These are phyloP conservation scores for Camellia sinensis DNA, from an alignment of 148 eudicot species.

Conservation along the genomic window DNA sequence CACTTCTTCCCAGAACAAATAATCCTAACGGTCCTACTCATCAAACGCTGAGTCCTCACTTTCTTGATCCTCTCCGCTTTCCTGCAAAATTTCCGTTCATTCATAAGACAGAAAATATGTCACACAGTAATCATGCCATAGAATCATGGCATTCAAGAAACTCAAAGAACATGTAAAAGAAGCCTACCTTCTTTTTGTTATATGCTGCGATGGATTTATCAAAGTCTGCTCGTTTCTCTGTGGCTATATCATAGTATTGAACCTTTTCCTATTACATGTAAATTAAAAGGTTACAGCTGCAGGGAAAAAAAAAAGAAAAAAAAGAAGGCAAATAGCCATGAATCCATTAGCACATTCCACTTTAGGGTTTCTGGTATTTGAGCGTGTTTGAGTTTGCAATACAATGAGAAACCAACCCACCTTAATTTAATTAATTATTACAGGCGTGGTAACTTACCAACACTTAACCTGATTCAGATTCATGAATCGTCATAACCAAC, in stretches of 20 bases:
- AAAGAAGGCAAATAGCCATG: not conserved
- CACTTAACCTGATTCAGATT: not conserved
- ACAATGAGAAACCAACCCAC: not conserved
- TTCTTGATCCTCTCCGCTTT: slow-evolving; percentile 53
- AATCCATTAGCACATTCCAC: not conserved
- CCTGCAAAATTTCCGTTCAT: slow-evolving; percentile 36
- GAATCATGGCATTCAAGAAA: not conserved
- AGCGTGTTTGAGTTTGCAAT: not conserved
- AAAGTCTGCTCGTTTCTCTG: slow-evolving; percentile 79
- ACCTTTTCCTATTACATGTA: slow-evolving; percentile 60
- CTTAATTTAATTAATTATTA: not conserved
- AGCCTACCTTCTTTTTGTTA: slow-evolving; percentile 59
- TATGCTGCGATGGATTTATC: slow-evolving; percentile 65
- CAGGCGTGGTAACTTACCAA: not conserved
- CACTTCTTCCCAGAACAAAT: not conserved
- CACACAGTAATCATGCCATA: not conserved
- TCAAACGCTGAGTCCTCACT: slow-evolving; percentile 54
- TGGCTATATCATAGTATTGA: slow-evolving; percentile 85
- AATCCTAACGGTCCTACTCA: slow-evolving; percentile 17
- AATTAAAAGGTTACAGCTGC: not conserved
- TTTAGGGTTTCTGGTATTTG: not conserved
- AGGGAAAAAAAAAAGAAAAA: too few species aligned
- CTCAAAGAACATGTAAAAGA: not conserved
- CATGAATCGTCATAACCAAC: too few species aligned
- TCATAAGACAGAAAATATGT: not conserved